These are phyloP conservation scores for Tulasnella sp. DNA, from an alignment of 768 basidiomycete species.

Conservation along the genomic window DNA sequence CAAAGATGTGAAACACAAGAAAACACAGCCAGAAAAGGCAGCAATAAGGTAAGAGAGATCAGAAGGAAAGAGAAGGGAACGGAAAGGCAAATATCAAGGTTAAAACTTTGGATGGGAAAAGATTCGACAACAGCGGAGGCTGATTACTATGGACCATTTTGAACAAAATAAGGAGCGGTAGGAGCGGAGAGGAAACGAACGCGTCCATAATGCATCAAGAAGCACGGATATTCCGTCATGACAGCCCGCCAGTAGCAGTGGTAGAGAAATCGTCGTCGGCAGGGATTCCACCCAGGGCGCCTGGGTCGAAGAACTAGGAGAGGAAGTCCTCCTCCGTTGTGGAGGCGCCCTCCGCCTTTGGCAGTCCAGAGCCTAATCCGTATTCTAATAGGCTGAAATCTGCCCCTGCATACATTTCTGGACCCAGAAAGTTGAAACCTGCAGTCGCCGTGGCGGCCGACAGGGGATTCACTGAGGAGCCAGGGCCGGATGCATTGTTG, in stretches of 20 bases:
- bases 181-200: neutral
- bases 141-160: neutral
- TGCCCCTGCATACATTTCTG: neutral
- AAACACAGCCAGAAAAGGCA: neutral
- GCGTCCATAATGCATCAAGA: neutral
- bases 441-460: neutral
- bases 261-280: slow-evolving; percentile 7
- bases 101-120: neutral
- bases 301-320: neutral
- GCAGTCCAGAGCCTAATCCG: neutral
- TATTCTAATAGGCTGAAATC: slow-evolving; percentile 8
- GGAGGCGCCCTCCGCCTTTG: neutral
- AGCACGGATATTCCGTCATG: neutral
- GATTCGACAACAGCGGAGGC: slow-evolving; percentile 1
- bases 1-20: neutral
- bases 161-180: neutral
- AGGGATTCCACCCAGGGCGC: neutral
- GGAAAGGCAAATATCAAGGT: neutral
- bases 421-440: neutral
- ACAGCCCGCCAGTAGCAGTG: neutral
- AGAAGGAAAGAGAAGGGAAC: neutral
- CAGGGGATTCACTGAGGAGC: slow-evolving; percentile 12
- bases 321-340: neutral
- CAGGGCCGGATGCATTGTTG: slow-evolving; percentile 10
- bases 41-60: neutral